Evolutionary conservation across 176 grass and related monocot genomes (phyloP), one percentile per base, ranked within the genome.

Genomic region (Dactylis glomerata): DNA sequence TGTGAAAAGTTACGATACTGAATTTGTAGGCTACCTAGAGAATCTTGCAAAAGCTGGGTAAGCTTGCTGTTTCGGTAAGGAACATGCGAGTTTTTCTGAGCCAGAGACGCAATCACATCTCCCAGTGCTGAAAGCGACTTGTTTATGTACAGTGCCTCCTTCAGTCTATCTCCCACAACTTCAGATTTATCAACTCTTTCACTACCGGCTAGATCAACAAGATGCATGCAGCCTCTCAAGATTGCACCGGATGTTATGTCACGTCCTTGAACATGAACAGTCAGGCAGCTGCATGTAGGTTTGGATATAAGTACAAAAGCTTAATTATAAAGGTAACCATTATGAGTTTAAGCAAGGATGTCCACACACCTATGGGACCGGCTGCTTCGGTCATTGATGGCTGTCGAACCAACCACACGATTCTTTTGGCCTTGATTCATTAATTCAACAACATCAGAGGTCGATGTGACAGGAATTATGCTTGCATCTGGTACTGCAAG

Each of bases 21-120:
- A 54, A 4, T 67, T 38, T 45, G 13, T 58, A 55, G 1, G 58
- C 30, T 92, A 98, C 96, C 96, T 37, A 98, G 83, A 62, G 96
- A 98, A 79, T 95, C 96, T 89, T 98, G 96, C 68, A 98, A 86
- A 63, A 98, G 81, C 49, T 98, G 92, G 50, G 96, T 98, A 80
- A 98, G 96, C 73, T 93, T 97, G 84, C 95, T 97, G 62, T 97
- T 97, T 42, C 95, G 87, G 71, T 97, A 97, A 50, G 95, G 95
- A 1, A 97, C 85, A 72, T 95, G 95, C 1, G 89, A 70, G 40
- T 88, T 95, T 76, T 98, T 98, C 79, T 98, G 96, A 11, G 93
- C 86, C 68, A 98, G 92, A 28, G 96, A 95, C 15, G 87, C 81
- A 47, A 98, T 98, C 52, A 98, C 96, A 62, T 98, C 96, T 79